A percentile compares a stretch with the other conserved stretches of the same genome.
These are phyloP conservation scores for Rutstroemia sp. DNA, from an alignment of 2,329 filamentous ascomycete genomes.

Conservation along the genomic window DNA sequence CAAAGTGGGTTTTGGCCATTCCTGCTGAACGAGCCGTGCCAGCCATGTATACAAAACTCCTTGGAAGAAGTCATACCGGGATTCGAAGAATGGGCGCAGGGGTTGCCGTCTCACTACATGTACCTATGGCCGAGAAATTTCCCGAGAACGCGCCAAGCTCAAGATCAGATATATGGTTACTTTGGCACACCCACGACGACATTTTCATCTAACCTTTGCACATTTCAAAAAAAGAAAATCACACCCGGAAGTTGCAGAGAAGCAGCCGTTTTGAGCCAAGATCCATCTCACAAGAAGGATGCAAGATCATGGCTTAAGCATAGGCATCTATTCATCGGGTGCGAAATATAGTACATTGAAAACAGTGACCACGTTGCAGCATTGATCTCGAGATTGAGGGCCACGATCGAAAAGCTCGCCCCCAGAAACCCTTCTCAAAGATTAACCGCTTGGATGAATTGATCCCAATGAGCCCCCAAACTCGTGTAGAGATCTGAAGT, in stretches of 20 bases:
- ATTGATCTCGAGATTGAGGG: neutral
- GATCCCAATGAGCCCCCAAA: conserved; percentile 6
- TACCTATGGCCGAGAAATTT: neutral
- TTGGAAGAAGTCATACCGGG: neutral
- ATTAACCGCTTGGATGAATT: conserved; percentile 4
- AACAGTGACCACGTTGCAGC: neutral
- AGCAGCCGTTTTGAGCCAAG: too few relatives aligned
- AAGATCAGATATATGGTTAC: neutral
- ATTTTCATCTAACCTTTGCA: too few relatives aligned
- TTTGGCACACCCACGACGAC: too few relatives aligned
- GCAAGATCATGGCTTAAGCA: too few relatives aligned
- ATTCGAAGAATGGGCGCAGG: neutral
- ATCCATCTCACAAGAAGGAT: too few relatives aligned
- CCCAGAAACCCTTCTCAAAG: neutral
- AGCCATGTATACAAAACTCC: neutral
- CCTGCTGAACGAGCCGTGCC: neutral
- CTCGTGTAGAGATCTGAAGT: neutral
- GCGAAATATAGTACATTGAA: neutral
- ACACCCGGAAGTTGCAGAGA: too few relatives aligned
- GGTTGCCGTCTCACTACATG: neutral
- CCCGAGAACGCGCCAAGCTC: neutral
- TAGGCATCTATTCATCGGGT: too few relatives aligned
- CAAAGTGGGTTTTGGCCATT: neutral
- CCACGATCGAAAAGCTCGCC: neutral
- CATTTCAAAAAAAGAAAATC: too few relatives aligned